Base-by-base conservation (phyloP, 345 rosid species). In the Anacardium occidentale region DNA sequence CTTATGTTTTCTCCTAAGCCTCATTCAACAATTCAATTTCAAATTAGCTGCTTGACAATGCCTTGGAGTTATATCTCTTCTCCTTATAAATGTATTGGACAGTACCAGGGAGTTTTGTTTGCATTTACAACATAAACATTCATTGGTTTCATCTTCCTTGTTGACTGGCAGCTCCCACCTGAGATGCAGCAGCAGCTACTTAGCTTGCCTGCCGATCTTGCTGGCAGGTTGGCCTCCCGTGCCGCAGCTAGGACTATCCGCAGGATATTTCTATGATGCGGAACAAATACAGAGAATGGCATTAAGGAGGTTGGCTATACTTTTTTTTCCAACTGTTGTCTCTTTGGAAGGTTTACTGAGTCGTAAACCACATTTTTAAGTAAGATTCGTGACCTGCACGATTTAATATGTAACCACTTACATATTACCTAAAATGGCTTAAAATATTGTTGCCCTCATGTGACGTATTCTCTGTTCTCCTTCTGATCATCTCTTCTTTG, bases 121-220 rank as follows among this genome's bases (percentile, higher is more conserved):
- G 32, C 32, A 22, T 57, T 57, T 10, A 20, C 32, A 12, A 21
- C 10, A 57, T 55, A 37, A 53, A 45, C 6, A 64, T 6, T 50
- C 18, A 15, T 20, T 29, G 25, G n/a, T 6, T 50, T 3, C 11
- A 17, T 21, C 25, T 47, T 50, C 26, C 60, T 47, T 59, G 12
- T 42, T 44, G 44, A 7, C 53, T 45, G 61, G 77, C 86, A 94
- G 98, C 93, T 94, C 79, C 92, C 90, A 5, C 92, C 84, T 54
- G 97, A 91, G 80, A 50, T 83, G 74, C 94, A 91, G 66, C 97
- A 83, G 83, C 87, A 78, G 79, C 76, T 94, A 68, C 83, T 91
- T 79, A 87, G 78, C 75, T 69, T 94, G 79, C 98, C 98, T 26
- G 81, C 83, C 52, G 94, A 94, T 80, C 80, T 94, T 69, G 86